Conservation (phyloP, 2,329 filamentous ascomycete genomes). For the Alternaria consortialis region DNA sequence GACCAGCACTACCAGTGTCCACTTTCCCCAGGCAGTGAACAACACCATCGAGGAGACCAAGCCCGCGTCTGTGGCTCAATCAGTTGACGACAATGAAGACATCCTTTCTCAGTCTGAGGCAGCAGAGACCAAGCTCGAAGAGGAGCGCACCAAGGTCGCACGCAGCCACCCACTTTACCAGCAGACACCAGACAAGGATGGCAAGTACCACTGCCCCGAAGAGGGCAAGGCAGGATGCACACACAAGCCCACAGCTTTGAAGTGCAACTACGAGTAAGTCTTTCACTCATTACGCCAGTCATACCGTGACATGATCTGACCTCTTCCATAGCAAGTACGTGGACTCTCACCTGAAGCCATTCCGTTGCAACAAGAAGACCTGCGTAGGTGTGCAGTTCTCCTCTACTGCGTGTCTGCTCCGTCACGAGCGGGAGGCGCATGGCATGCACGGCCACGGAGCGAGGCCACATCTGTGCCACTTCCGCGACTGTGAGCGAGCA, state of each 20-base stretch:
- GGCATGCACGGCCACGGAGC: constrained; percentile 94
- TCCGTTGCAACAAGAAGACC: constrained; percentile 85
- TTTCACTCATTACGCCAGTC: not conserved
- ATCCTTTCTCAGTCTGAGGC: constrained; percentile 38
- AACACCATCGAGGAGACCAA: constrained; percentile 40
- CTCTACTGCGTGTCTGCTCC: constrained; percentile 91
- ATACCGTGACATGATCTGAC: constrained; percentile 16
- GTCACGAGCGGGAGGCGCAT: constrained; percentile 94
- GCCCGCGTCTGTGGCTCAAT: constrained; percentile 35
- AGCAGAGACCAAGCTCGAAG: constrained; percentile 45
- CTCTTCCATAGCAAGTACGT: constrained; percentile 80
- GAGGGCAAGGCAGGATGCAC: constrained; percentile 77
- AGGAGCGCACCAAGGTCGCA: constrained; percentile 51
- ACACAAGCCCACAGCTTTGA: constrained; percentile 93
- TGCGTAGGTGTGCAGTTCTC: constrained; percentile 92
- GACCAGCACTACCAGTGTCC: constrained; percentile 39
- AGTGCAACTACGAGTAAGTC: constrained; percentile 98
- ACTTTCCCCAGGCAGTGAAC: constrained; percentile 33
- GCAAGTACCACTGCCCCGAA: constrained; percentile 93
- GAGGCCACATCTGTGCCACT: constrained; percentile 89
- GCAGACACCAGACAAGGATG: constrained; percentile 71
- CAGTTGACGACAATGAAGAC: constrained; percentile 43
- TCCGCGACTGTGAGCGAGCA: constrained; percentile 86
- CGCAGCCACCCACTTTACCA: constrained; percentile 74
- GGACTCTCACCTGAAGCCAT: constrained; percentile 95